A percentile compares a stretch with the other conserved stretches of the same genome.
Conservation (phyloP, 371 early-diverging fungal species). For the Chytridium lagenaria region DNA sequence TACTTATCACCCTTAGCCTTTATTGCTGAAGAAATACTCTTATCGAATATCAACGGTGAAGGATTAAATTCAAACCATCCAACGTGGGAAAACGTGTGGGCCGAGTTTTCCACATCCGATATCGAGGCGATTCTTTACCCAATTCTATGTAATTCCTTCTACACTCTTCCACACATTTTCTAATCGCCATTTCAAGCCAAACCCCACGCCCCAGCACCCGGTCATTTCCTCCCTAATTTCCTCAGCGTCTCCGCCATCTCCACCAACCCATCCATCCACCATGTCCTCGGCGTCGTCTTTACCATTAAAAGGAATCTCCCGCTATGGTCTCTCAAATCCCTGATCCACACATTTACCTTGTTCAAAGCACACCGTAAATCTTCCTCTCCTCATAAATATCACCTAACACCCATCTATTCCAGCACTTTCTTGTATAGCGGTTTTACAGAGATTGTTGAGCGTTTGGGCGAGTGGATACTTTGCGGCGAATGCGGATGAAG, state of each 20-base stretch:
- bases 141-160: neutral
- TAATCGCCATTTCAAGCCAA: neutral
- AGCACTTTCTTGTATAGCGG: neutral
- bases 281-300: neutral
- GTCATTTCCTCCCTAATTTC: neutral
- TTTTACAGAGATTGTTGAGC: neutral
- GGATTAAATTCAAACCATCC: neutral
- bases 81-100: neutral
- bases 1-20: too few species aligned
- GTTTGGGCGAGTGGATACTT: slow-evolving; percentile 1
- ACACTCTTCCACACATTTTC: neutral
- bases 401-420: neutral
- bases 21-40: neutral
- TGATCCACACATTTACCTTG: neutral
- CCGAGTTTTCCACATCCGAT: neutral
- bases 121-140: neutral
- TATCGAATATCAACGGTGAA: neutral
- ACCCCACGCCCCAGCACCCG: neutral
- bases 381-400: neutral
- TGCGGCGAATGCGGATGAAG: neutral
- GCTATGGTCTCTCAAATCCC: neutral
- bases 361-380: neutral
- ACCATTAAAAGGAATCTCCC: neutral
- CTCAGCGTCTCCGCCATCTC: neutral
- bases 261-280: neutral